phyloP scores from a whole-genome alignment of 2,329 filamentous ascomycete genomes.

The Alternaria rosae region DNA sequence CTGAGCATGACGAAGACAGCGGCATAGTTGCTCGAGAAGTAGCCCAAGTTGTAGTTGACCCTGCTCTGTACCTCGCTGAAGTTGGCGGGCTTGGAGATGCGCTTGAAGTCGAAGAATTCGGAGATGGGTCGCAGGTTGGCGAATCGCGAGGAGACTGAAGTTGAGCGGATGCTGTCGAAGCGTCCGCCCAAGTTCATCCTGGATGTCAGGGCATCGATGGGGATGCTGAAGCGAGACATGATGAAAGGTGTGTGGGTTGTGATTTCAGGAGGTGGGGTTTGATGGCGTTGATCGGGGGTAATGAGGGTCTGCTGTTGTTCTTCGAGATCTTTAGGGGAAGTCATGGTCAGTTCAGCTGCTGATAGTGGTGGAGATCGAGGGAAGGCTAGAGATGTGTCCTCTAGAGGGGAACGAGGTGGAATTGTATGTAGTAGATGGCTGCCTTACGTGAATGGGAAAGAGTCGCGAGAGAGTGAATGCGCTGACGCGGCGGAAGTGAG shows the following conservation, averaged over 20 bases:
- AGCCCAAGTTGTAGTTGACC: slow-evolving; percentile 94
- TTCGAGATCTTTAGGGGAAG: slow-evolving; percentile 37
- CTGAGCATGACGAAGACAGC: slow-evolving; percentile 92
- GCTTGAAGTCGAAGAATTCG: slow-evolving; percentile 97
- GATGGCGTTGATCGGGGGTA: slow-evolving; percentile 24
- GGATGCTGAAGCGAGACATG: slow-evolving; percentile 92
- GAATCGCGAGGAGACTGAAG: slow-evolving; percentile 82
- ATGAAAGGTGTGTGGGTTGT: slow-evolving; percentile 26
- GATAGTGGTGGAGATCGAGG: slow-evolving; percentile 10
- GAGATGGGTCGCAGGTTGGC: slow-evolving; percentile 88
- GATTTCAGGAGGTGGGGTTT: slow-evolving; percentile 11
- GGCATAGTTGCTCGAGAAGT: slow-evolving; percentile 99
- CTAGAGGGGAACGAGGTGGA: slow-evolving; percentile 6
- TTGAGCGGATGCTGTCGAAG: slow-evolving; percentile 81
- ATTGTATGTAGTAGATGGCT: slow-evolving; percentile 28
- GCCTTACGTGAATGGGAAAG: slow-evolving; percentile 37
- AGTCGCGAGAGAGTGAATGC: slow-evolving; percentile 15
- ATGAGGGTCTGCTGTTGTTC: slow-evolving; percentile 39
- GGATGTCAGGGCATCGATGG: slow-evolving; percentile 88
- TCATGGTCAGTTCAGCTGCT: slow-evolving; percentile 41
- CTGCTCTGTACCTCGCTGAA: slow-evolving; percentile 89
- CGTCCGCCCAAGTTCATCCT: slow-evolving; percentile 85
- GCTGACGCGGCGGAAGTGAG: slow-evolving; percentile 37
- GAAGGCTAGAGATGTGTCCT: slow-evolving; percentile 41
- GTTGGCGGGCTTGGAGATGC: slow-evolving; percentile 90